Conservation (phyloP, 2,329 filamentous ascomycete genomes). For the Penicillium freii region DNA sequence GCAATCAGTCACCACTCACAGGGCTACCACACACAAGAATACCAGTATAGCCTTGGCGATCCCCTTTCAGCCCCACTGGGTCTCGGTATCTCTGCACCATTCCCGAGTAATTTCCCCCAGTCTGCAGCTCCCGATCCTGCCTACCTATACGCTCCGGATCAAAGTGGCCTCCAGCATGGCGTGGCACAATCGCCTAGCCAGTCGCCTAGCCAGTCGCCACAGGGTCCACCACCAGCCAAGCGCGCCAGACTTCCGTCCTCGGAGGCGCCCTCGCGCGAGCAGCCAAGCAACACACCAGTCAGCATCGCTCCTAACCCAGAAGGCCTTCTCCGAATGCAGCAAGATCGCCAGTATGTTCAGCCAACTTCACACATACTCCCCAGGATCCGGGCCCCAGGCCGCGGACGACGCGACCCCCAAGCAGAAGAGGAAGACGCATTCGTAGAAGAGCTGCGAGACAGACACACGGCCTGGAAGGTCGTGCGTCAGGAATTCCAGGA, state of each 20-base stretch:
- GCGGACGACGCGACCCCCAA: conserved; percentile 38
- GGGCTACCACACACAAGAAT: conserved; percentile 28
- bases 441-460: conserved; percentile 38
- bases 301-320: conserved; percentile 42
- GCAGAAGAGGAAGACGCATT: conserved; percentile 42
- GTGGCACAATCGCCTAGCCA: conserved; percentile 19
- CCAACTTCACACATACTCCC: conserved; percentile 28
- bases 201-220: conserved; percentile 29
- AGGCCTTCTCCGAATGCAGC: conserved; percentile 40
- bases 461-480: conserved; percentile 40
- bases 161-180: conserved; percentile 21
- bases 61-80: conserved; percentile 32
- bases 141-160: conserved; percentile 27
- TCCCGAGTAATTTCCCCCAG: conserved; percentile 32
- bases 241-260: conserved; percentile 24
- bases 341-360: conserved; percentile 33
- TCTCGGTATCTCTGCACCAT: conserved; percentile 39
- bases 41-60: conserved; percentile 34
- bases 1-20: conserved; percentile 38
- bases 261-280: conserved; percentile 7
- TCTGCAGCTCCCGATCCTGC: conserved; percentile 24
- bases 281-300: conserved; percentile 32
- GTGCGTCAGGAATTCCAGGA: conserved; percentile 39
- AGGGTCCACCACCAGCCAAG: conserved; percentile 25
- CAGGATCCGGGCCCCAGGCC: conserved; percentile 31